Evolutionary conservation across 768 basidiomycete genomes (phyloP), one percentile per base, ranked within the genome.

Genomic region (Suillus clintonianus): DNA sequence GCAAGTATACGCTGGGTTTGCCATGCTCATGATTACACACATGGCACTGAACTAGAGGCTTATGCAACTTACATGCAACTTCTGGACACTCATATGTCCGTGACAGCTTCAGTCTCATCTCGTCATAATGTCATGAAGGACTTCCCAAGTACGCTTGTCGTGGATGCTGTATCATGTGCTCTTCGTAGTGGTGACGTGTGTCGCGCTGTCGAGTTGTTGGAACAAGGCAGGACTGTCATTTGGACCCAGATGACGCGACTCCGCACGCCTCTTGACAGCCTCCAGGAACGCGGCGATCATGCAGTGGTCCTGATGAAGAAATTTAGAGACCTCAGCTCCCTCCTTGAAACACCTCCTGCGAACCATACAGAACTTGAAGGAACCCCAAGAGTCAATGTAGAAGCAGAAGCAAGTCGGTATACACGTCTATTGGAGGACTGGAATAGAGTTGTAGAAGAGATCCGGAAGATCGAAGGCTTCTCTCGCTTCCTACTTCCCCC

Each of bases 211-310:
- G 71, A 73, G 62, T 71, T 73, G 68, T 55, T 74, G 41, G 74
- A 76, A 48, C 69, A 75, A 57, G 71, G 72, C 3, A 71, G 70
- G 10, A 70, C 70, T 14, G 59, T 75, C n/a, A 67, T 74, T 4
- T 76, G 74, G 74, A 67, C 65, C 34, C 73, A 76, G 56, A 43
- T 74, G 10, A 57, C 68, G 22, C 65, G 70, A 27, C 69, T 73
- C 10, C 70, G 71, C 5, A 67, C 69, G 9, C 68, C 74, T 13
- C 50, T 72, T 15, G 72, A 76, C 59, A 63, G 64, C 45, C 65
- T 75, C 22, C 54, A 60, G 14, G 32, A n/a, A 7, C 22, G n/a
- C 17, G 59, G 66, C 19, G 7, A 27, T 1, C 30, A 56, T 4
- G 41, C 54, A 22, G 32, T 36, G 45, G 45, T 9, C 0, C 51